phyloP scores from a whole-genome alignment of 129 eudicot species.

The Centaurea solstitialis region DNA sequence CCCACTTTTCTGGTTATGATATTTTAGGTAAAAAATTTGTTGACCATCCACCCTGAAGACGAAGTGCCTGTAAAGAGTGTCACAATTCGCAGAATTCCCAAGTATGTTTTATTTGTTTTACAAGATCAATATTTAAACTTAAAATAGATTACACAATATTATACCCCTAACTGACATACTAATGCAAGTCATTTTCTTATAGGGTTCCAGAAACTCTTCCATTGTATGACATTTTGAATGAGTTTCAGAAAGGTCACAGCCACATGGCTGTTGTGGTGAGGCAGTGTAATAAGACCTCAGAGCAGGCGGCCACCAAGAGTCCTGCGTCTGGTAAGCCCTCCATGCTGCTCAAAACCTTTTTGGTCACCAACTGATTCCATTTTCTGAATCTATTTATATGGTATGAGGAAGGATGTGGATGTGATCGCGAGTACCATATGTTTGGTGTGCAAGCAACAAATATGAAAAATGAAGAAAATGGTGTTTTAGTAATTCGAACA shows the following conservation, averaged over 20 bases:
- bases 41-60: conserved; percentile 84
- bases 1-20: conserved; percentile 4
- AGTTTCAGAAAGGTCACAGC: conserved; percentile 83
- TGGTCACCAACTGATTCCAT: background rate
- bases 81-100: conserved; percentile 75
- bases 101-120: conserved; percentile 34
- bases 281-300: conserved; percentile 29
- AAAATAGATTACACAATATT: background rate
- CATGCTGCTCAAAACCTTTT: background rate
- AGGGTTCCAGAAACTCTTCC: conserved; percentile 75
- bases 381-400: background rate
- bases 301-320: conserved; percentile 24
- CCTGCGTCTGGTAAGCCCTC: conserved; percentile 27
- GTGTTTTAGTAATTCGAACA: no score
- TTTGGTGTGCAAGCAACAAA: no score
- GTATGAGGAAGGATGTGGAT: background rate
- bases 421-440: conserved; percentile 16
- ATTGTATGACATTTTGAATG: conserved; percentile 70
- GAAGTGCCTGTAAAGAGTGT: conserved; percentile 77
- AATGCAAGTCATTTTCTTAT: background rate
- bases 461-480: no score
- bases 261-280: conserved; percentile 85
- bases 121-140: background rate
- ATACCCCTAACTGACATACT: background rate
- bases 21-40: conserved; percentile 72